Percentiles rank a stretch among this genome's conserved stretches.
phyloP scores from a whole-genome alignment of 1,139 yeast species.

The Yamadazyma siamensis region DNA sequence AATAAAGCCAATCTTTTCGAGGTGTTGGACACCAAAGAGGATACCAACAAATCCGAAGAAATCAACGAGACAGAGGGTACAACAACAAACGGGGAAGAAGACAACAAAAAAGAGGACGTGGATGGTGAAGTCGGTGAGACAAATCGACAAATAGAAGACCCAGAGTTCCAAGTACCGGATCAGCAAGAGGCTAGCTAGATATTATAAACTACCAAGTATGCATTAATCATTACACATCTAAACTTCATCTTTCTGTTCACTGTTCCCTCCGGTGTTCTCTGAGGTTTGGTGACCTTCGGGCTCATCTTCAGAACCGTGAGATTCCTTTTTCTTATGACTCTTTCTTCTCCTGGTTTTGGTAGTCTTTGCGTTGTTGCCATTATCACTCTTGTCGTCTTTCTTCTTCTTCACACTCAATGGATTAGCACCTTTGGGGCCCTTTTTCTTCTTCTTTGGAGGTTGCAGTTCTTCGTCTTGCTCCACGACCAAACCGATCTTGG shows the following conservation, averaged over 20 bases:
- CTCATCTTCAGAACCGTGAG: too few relatives aligned
- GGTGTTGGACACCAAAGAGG: slow-evolving; percentile 11
- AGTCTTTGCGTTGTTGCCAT: slow-evolving; percentile 9
- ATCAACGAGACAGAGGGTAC: too few relatives aligned
- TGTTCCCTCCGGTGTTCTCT: slow-evolving; percentile 5
- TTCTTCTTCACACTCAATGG: slow-evolving; percentile 79
- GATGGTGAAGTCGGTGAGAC: too few relatives aligned
- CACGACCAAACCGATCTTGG: slow-evolving; percentile 31
- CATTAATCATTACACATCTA: slow-evolving; percentile 8
- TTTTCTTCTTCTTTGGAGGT: slow-evolving; percentile 50
- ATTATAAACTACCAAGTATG: slow-evolving; percentile 1
- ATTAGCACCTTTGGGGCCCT: slow-evolving; percentile 77
- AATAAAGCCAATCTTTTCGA: slow-evolving; percentile 16
- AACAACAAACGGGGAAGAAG: slow-evolving; percentile 1
- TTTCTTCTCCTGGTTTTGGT: slow-evolving; percentile 33
- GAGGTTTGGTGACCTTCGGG: too few relatives aligned
- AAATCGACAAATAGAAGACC: too few relatives aligned
- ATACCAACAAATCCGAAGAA: too few relatives aligned
- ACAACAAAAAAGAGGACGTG: slow-evolving; percentile 3
- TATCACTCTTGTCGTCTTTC: slow-evolving; percentile 25
- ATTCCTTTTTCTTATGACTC: slow-evolving; percentile 13
- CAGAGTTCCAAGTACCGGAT: too few relatives aligned
- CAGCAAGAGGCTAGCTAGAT: too few relatives aligned
- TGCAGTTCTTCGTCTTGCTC: slow-evolving; percentile 21
- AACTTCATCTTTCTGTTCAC: slow-evolving; percentile 6